Conservation (phyloP, 2,329 filamentous ascomycete genomes). For the Periconia macrospinosa region DNA sequence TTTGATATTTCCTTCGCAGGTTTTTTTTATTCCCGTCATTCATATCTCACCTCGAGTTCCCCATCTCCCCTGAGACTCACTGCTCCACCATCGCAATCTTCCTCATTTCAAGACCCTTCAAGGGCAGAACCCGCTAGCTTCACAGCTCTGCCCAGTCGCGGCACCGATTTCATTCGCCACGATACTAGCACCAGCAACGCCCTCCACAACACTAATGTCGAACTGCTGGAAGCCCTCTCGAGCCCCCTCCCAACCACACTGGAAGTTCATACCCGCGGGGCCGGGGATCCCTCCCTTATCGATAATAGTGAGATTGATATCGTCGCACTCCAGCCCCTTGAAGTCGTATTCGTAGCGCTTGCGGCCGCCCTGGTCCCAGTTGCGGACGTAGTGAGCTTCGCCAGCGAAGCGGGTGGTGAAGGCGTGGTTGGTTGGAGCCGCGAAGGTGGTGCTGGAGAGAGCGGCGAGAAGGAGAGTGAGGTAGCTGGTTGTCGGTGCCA, state of each 20-base stretch:
- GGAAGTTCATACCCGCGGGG: conserved; percentile 2
- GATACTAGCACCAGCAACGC: neutral
- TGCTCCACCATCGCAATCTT: no score
- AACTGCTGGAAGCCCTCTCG: neutral
- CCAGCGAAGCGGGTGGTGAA: neutral
- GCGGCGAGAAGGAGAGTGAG: neutral
- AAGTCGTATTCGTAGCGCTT: conserved; percentile 2
- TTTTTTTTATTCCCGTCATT: no score
- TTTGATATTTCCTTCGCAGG: no score
- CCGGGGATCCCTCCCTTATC: neutral
- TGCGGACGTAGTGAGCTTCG: neutral
- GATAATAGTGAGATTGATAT: neutral
- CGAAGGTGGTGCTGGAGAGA: neutral
- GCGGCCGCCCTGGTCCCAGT: conserved; percentile 2
- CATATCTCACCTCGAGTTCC: no score
- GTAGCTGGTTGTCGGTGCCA: neutral
- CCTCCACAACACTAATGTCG: conserved; percentile 2
- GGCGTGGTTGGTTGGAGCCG: neutral
- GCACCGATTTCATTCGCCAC: neutral
- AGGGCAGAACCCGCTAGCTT: conserved; percentile 1
- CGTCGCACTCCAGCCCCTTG: neutral
- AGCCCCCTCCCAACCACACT: neutral
- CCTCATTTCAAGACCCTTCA: neutral
- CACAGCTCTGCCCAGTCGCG: conserved; percentile 1
- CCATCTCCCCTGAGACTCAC: no score